Conservation (phyloP, 23 red algal species). For the Chondrus crispus region DNA sequence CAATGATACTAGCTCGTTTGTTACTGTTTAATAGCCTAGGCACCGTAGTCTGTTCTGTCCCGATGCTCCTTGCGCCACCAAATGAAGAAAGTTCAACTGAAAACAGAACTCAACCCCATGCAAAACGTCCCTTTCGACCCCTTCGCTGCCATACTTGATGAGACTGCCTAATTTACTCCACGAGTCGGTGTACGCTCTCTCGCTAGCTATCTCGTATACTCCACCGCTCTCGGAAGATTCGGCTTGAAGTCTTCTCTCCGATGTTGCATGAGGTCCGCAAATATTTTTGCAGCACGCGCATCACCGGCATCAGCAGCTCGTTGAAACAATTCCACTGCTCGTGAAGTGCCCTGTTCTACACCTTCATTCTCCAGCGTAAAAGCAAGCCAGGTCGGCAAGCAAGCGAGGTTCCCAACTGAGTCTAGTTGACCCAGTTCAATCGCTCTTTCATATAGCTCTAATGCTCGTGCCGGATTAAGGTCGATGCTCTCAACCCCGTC, state of each 20-base stretch:
- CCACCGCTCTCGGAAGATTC: not conserved
- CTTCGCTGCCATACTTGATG: not conserved
- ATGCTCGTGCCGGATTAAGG: no score
- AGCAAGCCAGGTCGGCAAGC: no score
- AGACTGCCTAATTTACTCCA: not conserved
- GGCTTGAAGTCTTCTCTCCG: not conserved
- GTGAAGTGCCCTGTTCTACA: not conserved
- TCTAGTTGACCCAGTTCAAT: not conserved
- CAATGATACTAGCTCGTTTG: no score
- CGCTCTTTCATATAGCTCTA: not conserved
- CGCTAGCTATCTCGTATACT: not conserved
- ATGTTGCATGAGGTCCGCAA: not conserved
- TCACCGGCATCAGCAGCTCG: not conserved
- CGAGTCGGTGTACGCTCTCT: not conserved
- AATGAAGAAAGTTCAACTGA: no score
- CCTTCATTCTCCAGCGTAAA: not conserved
- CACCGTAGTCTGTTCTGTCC: no score
- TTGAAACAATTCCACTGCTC: conserved; percentile 3
- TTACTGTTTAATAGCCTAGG: no score
- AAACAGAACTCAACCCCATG: not conserved
- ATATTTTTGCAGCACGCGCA: not conserved
- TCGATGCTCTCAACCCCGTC: no score
- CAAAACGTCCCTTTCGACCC: not conserved
- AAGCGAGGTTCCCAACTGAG: not conserved
- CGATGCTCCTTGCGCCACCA: no score